These are phyloP conservation scores for Gloeostereum incarnatum DNA, from an alignment of 768 basidiomycete species.

Conservation along the genomic window DNA sequence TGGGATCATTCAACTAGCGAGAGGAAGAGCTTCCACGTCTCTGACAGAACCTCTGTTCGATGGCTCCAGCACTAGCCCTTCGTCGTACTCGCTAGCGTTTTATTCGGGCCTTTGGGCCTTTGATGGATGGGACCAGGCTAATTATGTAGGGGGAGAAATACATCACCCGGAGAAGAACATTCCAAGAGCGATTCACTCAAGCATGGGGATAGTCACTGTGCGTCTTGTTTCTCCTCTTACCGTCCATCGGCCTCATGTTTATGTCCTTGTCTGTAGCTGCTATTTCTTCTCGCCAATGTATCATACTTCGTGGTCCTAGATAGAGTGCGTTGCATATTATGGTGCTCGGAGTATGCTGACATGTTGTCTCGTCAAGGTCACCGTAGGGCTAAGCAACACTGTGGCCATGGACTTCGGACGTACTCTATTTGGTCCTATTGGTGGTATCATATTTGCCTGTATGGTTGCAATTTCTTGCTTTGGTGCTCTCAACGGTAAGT, in stretches of 20 bases:
- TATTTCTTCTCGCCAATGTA: slow-evolving; percentile 78
- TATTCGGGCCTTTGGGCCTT: slow-evolving; percentile 96
- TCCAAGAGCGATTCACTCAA: slow-evolving; percentile 82
- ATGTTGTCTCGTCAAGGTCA: slow-evolving; percentile 28
- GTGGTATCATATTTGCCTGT: slow-evolving; percentile 78
- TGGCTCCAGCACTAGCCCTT: slow-evolving; percentile 69
- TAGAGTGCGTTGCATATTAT: slow-evolving; percentile 32
- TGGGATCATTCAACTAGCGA: slow-evolving; percentile 67
- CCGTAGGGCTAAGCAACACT: slow-evolving; percentile 74
- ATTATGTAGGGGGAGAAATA: slow-evolving; percentile 89
- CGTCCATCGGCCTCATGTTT: slow-evolving; percentile 3
- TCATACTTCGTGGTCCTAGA: slow-evolving; percentile 94
- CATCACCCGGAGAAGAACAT: slow-evolving; percentile 75
- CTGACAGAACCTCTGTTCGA: slow-evolving; percentile 62
- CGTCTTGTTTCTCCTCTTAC: slow-evolving; percentile 14
- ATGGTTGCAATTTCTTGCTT: slow-evolving; percentile 95
- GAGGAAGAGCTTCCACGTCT: slow-evolving; percentile 63
- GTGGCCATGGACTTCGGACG: slow-evolving; percentile 91
- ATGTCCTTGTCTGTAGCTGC: slow-evolving; percentile 28
- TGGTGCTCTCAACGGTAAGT: slow-evolving; percentile 80
- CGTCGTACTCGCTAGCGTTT: slow-evolving; percentile 84
- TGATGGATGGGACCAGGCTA: slow-evolving; percentile 93
- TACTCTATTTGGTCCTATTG: slow-evolving; percentile 76
- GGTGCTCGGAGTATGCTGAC: slow-evolving; percentile 1
- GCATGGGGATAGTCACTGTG: slow-evolving; percentile 78